phyloP scores from a whole-genome alignment of 352 stramenopile species.

The Phytopythium aichiense region DNA sequence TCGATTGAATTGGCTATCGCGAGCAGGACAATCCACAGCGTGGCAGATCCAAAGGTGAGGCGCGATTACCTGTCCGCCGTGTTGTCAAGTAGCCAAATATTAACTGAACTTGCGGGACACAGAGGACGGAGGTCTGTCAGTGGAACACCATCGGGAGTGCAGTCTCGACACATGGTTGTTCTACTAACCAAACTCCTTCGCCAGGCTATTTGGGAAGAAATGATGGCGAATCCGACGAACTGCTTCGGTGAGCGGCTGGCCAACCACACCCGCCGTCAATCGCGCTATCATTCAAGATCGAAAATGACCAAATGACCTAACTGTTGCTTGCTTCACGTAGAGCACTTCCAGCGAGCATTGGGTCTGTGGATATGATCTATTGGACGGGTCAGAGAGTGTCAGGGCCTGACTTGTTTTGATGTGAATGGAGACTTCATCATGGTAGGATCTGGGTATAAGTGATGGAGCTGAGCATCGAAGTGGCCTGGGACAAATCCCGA shows the following conservation, averaged over 20 bases:
- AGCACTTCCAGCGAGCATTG: conserved; percentile 70
- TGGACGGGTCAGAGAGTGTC: not conserved
- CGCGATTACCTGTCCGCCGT: not conserved
- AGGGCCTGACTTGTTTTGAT: conserved; percentile 5
- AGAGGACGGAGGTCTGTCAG: conserved; percentile 8
- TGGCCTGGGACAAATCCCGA: not conserved
- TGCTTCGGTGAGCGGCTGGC: conserved; percentile 55
- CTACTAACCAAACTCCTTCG: not conserved
- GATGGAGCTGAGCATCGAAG: not conserved
- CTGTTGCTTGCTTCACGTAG: conserved; percentile 18
- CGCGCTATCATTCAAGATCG: not conserved
- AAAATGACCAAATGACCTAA: not conserved
- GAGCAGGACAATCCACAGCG: conserved; percentile 59
- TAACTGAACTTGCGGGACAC: not conserved
- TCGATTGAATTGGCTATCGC: conserved; percentile 1
- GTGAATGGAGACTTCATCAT: conserved; percentile 63
- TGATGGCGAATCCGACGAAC: conserved; percentile 78
- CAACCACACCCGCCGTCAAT: not conserved
- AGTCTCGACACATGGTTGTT: not conserved
- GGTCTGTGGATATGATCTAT: conserved; percentile 22
- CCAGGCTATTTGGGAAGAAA: conserved; percentile 86
- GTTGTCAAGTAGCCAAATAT: not conserved
- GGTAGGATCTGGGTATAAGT: conserved; percentile 18
- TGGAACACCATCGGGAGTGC: too few relatives aligned
- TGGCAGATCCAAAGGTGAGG: conserved; percentile 54